A percentile compares a stretch with the other conserved stretches of the same genome.
Conservation (phyloP, 495 filamentous ascomycete species). For the Podospora bellae-mahoneyi region DNA sequence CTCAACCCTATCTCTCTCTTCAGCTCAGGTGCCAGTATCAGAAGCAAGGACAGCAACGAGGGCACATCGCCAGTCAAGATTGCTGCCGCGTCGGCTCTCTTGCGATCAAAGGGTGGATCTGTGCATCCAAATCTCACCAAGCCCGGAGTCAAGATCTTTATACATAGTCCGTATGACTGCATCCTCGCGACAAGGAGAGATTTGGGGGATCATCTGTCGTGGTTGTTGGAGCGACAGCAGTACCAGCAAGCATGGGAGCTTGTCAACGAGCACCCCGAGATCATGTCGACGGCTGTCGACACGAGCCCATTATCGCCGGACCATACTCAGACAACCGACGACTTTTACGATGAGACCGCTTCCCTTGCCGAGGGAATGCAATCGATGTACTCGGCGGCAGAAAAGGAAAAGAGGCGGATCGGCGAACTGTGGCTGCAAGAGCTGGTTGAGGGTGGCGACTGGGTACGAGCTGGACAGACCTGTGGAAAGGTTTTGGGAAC, state of each 20-base stretch:
- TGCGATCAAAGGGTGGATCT: slow-evolving; percentile 31
- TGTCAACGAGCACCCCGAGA: slow-evolving; percentile 79
- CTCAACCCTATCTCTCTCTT: slow-evolving; percentile 81
- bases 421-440: slow-evolving; percentile 92
- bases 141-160: slow-evolving; percentile 85
- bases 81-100: slow-evolving; percentile 17
- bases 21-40: slow-evolving; percentile 79
- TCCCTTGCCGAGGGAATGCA: slow-evolving; percentile 56
- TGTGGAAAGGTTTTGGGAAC: slow-evolving; percentile 77
- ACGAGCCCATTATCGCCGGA: slow-evolving; percentile 48
- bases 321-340: slow-evolving; percentile 53
- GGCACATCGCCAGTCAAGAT: slow-evolving; percentile 33
- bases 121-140: slow-evolving; percentile 50
- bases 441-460: slow-evolving; percentile 66
- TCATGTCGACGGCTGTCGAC: slow-evolving; percentile 42
- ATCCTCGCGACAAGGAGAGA: slow-evolving; percentile 83
- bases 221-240: slow-evolving; percentile 73
- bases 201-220: slow-evolving; percentile 74
- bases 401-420: slow-evolving; percentile 87
- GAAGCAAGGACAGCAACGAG: slow-evolving; percentile 62
- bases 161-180: slow-evolving; percentile 95
- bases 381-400: slow-evolving; percentile 60
- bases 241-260: slow-evolving; percentile 87
- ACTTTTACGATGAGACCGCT: slow-evolving; percentile 76
- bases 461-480: slow-evolving; percentile 70